phyloP scores from a whole-genome alignment of 805 yeast genomes.

The Cyberlindnera japonica region DNA sequence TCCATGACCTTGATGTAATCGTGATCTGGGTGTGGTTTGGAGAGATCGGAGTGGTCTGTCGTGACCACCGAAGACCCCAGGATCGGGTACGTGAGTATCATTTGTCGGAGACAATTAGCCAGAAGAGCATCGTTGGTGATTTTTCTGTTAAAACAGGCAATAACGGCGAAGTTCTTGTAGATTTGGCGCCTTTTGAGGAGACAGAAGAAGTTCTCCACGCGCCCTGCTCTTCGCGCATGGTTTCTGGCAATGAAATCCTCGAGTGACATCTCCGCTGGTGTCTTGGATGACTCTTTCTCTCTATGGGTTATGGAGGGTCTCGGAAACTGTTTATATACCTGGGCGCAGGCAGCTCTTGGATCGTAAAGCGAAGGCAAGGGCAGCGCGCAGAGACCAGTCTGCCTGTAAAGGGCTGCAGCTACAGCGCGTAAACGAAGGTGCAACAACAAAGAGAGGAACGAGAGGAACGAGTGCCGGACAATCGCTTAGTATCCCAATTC shows the following conservation, averaged over 20 bases:
- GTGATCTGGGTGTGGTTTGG: slow-evolving; percentile 14
- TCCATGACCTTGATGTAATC: slow-evolving; percentile 21
- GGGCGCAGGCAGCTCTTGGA: too few species aligned
- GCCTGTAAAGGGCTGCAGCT: too few species aligned
- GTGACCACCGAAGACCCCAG: slow-evolving; percentile 15
- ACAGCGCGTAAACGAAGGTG: too few species aligned
- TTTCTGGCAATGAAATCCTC: slow-evolving; percentile 10
- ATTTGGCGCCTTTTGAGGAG: slow-evolving; percentile 17
- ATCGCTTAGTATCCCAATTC: too few species aligned
- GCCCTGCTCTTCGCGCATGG: slow-evolving; percentile 23
- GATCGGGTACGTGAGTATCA: slow-evolving; percentile 21
- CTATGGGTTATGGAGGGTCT: too few species aligned
- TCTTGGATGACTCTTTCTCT: too few species aligned
- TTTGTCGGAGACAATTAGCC: slow-evolving; percentile 5
- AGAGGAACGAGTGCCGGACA: too few species aligned
- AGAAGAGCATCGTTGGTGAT: slow-evolving; percentile 10
- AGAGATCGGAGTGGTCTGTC: slow-evolving; percentile 18
- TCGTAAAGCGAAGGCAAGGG: too few species aligned
- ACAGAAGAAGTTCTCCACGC: slow-evolving; percentile 24
- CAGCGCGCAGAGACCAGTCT: too few species aligned
- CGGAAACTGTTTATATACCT: too few species aligned
- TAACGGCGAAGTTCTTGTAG: slow-evolving; percentile 20
- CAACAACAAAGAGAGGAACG: too few species aligned
- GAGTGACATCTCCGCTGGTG: too few species aligned
- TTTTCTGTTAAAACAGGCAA: slow-evolving; percentile 12